Conservation (phyloP, 768 basidiomycete genomes). For the Mrakia frigida region DNA sequence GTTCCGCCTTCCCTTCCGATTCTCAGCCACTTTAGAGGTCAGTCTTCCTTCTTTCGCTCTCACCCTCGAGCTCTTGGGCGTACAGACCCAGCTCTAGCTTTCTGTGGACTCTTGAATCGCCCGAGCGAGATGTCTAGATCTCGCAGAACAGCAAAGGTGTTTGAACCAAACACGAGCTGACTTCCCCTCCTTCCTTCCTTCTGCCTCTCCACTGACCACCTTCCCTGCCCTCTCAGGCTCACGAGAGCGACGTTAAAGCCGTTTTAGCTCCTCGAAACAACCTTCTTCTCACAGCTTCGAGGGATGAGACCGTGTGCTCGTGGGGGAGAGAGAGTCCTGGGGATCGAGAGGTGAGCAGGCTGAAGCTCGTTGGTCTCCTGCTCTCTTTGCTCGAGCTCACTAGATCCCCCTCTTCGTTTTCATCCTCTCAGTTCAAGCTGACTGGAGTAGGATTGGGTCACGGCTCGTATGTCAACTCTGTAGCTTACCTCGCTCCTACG, state of each 20-base stretch:
- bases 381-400: background rate
- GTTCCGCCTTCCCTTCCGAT: background rate
- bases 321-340: constrained; percentile 18
- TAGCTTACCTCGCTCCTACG: constrained; percentile 24
- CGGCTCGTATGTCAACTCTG: constrained; percentile 27
- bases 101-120: too few species aligned
- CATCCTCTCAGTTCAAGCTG: constrained; percentile 17
- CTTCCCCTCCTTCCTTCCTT: background rate
- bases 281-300: constrained; percentile 26
- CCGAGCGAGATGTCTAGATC: too few species aligned
- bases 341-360: constrained; percentile 26
- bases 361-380: background rate
- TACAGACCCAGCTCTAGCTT: too few species aligned
- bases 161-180: too few species aligned
- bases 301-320: constrained; percentile 29
- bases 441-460: constrained; percentile 25
- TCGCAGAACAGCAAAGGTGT: too few species aligned
- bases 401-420: background rate
- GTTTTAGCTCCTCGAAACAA: constrained; percentile 21
- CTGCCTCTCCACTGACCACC: background rate
- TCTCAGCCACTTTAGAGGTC: background rate
- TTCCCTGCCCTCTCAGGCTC: constrained; percentile 4
- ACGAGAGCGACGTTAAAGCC: constrained; percentile 30
- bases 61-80: too few species aligned
- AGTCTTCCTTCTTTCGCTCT: background rate